Percentiles rank a stretch among this genome's conserved stretches.
Conservation (phyloP, 2,329 filamentous ascomycete genomes). For the Talaromyces sp. region DNA sequence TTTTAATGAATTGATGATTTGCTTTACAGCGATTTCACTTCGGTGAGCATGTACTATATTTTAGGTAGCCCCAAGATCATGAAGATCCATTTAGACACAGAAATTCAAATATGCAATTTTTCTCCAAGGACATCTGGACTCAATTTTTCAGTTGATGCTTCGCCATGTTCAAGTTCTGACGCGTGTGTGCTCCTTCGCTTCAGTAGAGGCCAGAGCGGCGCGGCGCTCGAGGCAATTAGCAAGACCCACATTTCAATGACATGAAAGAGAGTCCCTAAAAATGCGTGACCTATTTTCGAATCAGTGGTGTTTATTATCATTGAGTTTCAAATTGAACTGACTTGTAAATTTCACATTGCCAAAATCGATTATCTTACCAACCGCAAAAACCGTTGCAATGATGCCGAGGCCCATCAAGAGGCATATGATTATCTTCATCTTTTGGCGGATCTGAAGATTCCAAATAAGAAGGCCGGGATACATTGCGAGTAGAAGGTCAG, state of each 20-base stretch:
- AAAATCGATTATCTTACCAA: neutral
- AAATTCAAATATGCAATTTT: too few relatives aligned
- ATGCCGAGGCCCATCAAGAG: slow-evolving; percentile 1
- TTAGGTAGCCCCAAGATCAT: too few relatives aligned
- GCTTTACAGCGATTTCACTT: neutral
- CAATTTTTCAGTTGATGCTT: too few relatives aligned
- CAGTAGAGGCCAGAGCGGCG: neutral
- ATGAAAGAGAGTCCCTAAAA: neutral
- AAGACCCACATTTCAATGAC: neutral
- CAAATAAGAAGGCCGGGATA: slow-evolving; percentile 1
- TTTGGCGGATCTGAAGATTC: neutral
- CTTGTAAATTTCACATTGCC: neutral
- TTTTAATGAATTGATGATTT: neutral
- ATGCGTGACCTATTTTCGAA: neutral
- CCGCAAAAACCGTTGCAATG: neutral
- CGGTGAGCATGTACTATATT: neutral
- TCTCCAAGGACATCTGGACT: too few relatives aligned
- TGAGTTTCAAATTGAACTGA: neutral
- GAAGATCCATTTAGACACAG: too few relatives aligned
- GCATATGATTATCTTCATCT: neutral
- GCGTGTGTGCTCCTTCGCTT: neutral
- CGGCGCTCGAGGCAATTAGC: neutral
- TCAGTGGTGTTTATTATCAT: neutral
- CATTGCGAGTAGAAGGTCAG: neutral
- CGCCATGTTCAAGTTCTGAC: neutral